Evolutionary conservation across 768 basidiomycete species (phyloP).

Genomic region (Xerocomellus dryophilus): DNA sequence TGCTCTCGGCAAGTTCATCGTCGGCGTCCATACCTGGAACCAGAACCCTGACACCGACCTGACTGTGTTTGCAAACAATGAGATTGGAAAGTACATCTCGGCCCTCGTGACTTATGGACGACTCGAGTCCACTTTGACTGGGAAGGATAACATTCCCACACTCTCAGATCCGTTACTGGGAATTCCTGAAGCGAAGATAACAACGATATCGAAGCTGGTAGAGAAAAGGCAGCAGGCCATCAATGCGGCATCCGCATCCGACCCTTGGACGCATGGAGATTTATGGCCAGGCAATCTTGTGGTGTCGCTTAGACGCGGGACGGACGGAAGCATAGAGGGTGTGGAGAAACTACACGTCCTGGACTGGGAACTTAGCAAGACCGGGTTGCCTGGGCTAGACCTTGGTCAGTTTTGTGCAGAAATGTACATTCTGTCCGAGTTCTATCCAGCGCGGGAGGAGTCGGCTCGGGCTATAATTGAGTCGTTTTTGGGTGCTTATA

Average conservation of each 20-base stretch:
- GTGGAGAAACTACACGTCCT: slow-evolving; percentile 47
- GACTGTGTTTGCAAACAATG: slow-evolving; percentile 39
- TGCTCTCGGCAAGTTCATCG: slow-evolving; percentile 56
- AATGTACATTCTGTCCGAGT: slow-evolving; percentile 47
- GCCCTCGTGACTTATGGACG: slow-evolving; percentile 44
- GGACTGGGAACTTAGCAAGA: slow-evolving; percentile 65
- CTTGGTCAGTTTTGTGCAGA: slow-evolving; percentile 66
- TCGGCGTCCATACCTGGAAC: slow-evolving; percentile 48
- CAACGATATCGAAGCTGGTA: slow-evolving; percentile 33
- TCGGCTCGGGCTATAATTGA: slow-evolving; percentile 37
- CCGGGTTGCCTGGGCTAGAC: slow-evolving; percentile 56
- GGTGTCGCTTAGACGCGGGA: slow-evolving; percentile 35
- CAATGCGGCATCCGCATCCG: slow-evolving; percentile 22
- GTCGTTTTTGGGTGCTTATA: slow-evolving; percentile 49
- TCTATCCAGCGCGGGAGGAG: slow-evolving; percentile 40
- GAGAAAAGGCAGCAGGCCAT: slow-evolving; percentile 33
- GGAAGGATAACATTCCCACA: slow-evolving; percentile 30
- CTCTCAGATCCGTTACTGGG: slow-evolving; percentile 43
- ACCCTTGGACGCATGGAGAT: slow-evolving; percentile 48
- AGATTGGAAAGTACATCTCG: slow-evolving; percentile 40
- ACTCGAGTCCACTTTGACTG: slow-evolving; percentile 39
- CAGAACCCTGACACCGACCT: slow-evolving; percentile 28
- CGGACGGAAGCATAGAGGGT: slow-evolving; percentile 21
- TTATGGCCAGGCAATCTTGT: slow-evolving; percentile 73
- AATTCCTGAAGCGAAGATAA: slow-evolving; percentile 37